Percentiles rank a stretch among this genome's conserved stretches.
phyloP scores from a whole-genome alignment of 768 basidiomycete species.

The Pulveroboletus sp. region DNA sequence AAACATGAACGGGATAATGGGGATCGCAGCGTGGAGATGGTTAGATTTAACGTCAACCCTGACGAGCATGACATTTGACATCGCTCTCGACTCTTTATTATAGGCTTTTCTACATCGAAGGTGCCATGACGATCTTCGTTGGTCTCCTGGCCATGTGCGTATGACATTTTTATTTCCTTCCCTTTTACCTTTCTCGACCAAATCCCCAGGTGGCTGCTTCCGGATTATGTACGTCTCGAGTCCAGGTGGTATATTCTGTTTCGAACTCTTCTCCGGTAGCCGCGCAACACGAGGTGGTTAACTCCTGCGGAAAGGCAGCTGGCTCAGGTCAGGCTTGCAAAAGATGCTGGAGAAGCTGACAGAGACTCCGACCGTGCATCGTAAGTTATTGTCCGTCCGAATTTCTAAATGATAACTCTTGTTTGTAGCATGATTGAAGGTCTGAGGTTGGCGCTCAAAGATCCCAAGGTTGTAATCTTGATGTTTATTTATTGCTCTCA shows the following conservation, averaged over 20 bases:
- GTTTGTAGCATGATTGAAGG: constrained; percentile 16
- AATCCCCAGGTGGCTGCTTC: constrained; percentile 47
- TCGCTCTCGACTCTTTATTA: neutral
- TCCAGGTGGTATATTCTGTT: neutral
- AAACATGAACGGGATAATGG: constrained; percentile 62
- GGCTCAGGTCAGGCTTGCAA: constrained; percentile 63
- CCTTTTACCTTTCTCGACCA: neutral
- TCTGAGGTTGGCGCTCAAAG: constrained; percentile 52
- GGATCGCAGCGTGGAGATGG: constrained; percentile 73
- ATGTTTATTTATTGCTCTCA: constrained; percentile 50
- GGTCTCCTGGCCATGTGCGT: constrained; percentile 52
- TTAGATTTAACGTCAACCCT: constrained; percentile 18
- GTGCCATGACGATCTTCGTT: constrained; percentile 57
- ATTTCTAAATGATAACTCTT: neutral
- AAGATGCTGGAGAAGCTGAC: constrained; percentile 67
- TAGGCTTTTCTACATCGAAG: constrained; percentile 74
- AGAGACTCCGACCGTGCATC: constrained; percentile 52
- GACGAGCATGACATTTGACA: neutral
- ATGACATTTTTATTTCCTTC: no score
- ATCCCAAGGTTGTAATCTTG: constrained; percentile 52
- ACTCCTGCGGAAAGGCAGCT: constrained; percentile 45
- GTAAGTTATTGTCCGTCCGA: constrained; percentile 34
- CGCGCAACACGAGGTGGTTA: constrained; percentile 61
- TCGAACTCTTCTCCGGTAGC: constrained; percentile 32
- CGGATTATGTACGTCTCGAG: constrained; percentile 48